phyloP scores from a whole-genome alignment of 2,329 filamentous ascomycete species.

The Colletotrichum godetiae region DNA sequence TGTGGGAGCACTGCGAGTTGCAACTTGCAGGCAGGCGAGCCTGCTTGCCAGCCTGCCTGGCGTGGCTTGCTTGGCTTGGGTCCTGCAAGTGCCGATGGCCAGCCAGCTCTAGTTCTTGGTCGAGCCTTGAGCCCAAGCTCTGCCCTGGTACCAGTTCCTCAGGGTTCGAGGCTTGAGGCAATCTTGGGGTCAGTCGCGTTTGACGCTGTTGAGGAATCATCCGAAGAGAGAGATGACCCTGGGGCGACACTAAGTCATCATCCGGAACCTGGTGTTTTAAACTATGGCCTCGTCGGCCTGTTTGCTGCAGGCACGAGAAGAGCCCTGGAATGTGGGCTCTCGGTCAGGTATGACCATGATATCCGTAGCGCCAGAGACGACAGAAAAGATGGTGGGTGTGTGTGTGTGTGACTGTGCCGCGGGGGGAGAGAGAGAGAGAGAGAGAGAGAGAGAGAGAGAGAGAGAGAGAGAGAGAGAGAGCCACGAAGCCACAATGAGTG shows the following conservation, averaged over 20 bases:
- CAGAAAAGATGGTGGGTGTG: not conserved
- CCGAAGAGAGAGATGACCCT: not conserved
- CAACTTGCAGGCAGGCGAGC: not conserved
- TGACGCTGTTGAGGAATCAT: not conserved
- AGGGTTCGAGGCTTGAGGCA: constrained; percentile 5
- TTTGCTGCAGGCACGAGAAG: constrained; percentile 29
- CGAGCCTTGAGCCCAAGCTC: not conserved
- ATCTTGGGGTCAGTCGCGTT: not conserved
- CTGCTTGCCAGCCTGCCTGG: not conserved
- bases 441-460: not conserved
- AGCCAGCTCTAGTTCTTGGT: constrained; percentile 3
- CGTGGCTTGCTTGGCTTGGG: not conserved
- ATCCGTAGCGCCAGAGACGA: not conserved
- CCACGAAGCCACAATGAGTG: not conserved
- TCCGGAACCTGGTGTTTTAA: constrained; percentile 34
- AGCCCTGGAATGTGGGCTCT: constrained; percentile 26
- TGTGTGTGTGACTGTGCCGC: not conserved
- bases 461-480: not conserved
- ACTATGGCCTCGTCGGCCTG: constrained; percentile 18
- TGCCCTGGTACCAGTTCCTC: not conserved
- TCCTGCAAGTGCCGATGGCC: constrained; percentile 1
- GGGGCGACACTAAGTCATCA: constrained; percentile 4
- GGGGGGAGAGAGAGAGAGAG: not conserved
- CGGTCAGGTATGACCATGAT: constrained; percentile 6
- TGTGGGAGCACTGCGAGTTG: not conserved